Conservation (phyloP, 129 eudicot genomes). For the Saussurea involucrata region DNA sequence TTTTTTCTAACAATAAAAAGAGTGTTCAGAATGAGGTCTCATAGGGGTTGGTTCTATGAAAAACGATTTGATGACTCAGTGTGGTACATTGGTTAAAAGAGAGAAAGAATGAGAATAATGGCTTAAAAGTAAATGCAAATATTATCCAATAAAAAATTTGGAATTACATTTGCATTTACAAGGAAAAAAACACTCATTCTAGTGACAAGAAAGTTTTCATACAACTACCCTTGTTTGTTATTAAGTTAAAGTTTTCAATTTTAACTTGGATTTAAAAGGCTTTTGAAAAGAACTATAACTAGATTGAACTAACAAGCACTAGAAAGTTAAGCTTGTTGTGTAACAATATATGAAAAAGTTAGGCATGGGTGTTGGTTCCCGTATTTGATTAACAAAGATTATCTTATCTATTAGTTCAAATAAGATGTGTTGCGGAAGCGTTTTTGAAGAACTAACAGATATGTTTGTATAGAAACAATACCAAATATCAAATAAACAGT, state of each 20-base stretch:
- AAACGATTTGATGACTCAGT: no score
- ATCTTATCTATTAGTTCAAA: no score
- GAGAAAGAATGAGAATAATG: not conserved
- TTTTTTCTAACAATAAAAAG: not conserved
- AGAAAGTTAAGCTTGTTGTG: not conserved
- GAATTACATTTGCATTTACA: not conserved
- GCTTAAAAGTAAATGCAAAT: not conserved
- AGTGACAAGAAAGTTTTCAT: not conserved
- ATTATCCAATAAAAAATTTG: not conserved
- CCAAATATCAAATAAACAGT: no score
- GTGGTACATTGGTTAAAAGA: not conserved
- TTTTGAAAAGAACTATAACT: no score
- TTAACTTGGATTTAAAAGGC: not conserved
- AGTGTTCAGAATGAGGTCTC: not conserved
- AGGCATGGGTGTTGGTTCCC: no score
- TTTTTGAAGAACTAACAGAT: no score
- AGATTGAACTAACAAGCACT: constrained; percentile 1
- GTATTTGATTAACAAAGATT: no score
- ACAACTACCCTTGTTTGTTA: not conserved
- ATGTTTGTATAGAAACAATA: no score
- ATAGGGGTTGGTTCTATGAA: not conserved
- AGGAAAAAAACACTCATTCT: not conserved
- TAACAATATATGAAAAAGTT: not conserved
- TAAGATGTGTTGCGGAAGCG: no score
- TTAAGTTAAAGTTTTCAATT: not conserved